phyloP scores from a whole-genome alignment of 371 early-diverging fungal genomes.

The Vairimorpha necatrix region DNA sequence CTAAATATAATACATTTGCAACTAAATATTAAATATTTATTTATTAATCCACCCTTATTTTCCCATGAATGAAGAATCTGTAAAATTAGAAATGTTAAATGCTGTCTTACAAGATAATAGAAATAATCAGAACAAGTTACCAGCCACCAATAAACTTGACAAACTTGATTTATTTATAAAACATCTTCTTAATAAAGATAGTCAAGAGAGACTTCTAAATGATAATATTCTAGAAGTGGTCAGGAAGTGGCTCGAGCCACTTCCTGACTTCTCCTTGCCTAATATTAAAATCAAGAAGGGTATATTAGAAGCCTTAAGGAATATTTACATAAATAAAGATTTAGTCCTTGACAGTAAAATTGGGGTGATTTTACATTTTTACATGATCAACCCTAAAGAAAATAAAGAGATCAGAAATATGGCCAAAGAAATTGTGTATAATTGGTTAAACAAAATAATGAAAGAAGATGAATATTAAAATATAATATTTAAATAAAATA shows the following conservation, averaged over 20 bases:
- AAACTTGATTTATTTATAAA: slow-evolving; percentile 70
- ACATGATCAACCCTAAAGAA: slow-evolving; percentile 77
- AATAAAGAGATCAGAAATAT: slow-evolving; percentile 70
- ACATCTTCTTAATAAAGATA: slow-evolving; percentile 69
- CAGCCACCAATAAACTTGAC: slow-evolving; percentile 75
- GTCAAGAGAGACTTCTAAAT: slow-evolving; percentile 67
- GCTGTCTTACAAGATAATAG: slow-evolving; percentile 74
- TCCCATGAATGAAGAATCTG: neutral
- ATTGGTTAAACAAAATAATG: slow-evolving; percentile 46
- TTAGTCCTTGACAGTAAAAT: slow-evolving; percentile 77
- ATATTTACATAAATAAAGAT: slow-evolving; percentile 74
- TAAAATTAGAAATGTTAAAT: slow-evolving; percentile 70
- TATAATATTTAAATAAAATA: neutral
- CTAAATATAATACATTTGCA: too few species aligned
- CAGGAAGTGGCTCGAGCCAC: slow-evolving; percentile 85
- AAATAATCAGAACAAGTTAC: slow-evolving; percentile 69
- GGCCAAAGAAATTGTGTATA: slow-evolving; percentile 73
- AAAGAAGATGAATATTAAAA: slow-evolving; percentile 35
- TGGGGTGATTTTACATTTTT: slow-evolving; percentile 85
- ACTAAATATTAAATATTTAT: too few species aligned
- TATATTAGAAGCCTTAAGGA: slow-evolving; percentile 71
- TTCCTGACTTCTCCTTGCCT: slow-evolving; percentile 84
- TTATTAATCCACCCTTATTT: too few species aligned
- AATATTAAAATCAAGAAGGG: slow-evolving; percentile 78
- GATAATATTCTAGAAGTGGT: slow-evolving; percentile 77